Conservation (phyloP, 139 green algal genomes). For the Ettlia oleoabundans region DNA sequence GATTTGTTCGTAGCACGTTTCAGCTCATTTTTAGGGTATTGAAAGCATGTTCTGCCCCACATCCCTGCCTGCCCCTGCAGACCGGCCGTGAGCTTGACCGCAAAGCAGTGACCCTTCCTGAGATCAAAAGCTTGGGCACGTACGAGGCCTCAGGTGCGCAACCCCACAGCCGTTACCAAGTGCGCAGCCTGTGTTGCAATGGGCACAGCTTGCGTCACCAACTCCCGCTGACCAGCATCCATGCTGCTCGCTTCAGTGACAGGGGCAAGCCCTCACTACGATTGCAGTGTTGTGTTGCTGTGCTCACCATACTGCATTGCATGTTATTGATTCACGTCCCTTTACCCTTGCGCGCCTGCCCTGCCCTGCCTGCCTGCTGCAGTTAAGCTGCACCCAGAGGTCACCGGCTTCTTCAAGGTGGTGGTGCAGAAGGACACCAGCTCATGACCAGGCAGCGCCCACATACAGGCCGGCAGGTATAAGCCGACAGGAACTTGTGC, state of each 20-base stretch:
- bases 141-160: conserved; percentile 65
- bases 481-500: no score
- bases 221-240: not conserved
- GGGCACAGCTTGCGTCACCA: no score
- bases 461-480: no score
- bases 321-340: not conserved
- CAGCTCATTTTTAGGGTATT: no score
- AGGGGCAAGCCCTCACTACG: no score
- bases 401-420: conserved; percentile 87
- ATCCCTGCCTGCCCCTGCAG: conserved; percentile 74
- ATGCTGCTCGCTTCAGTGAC: not conserved
- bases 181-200: not conserved
- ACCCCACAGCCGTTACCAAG: not conserved
- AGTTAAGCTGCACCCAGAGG: conserved; percentile 82
- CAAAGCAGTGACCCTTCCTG: conserved; percentile 78
- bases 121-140: conserved; percentile 89
- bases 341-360: not conserved
- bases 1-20: no score
- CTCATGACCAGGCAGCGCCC: no score
- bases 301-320: not conserved
- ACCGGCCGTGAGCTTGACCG: conserved; percentile 81
- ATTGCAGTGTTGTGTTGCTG: not conserved
- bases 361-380: no score
- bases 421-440: conserved; percentile 75
- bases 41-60: no score